Base-by-base conservation (phyloP, 306 rosid species). In the Cucumis hystrix region DNA sequence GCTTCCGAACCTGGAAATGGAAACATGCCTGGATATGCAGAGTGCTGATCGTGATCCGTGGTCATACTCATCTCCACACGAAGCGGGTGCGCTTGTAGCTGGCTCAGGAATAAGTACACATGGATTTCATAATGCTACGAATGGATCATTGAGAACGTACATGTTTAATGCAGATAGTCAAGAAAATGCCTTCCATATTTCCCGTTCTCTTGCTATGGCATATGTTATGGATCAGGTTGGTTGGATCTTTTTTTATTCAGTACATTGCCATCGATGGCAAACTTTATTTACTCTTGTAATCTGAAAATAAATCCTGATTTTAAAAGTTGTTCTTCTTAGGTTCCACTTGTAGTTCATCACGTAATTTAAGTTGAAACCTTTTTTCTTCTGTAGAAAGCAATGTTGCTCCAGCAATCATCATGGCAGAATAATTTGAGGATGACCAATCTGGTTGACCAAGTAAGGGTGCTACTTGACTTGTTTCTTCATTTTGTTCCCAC, bases 151-250 rank as follows among this genome's bases (percentile, higher is more conserved):
- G 58, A 77, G 80, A 68, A 83, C 84, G 81, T 78, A 59, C 81
- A 83, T 79, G 71, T 86, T 91, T 73, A 89, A 81, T 80, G 85
- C 88, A 15, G 96, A 92, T 81, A 89, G 91, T 82, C 88, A 82
- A 74, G 87, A 85, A 12, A 89, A 80, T 88, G 98, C 97, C 25
- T 60, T 90, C 74, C 90, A 90, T 84, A 90, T 95, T 66, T 86
- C 97, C 17, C 91, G 86, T 73, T 85, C 98, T 82, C 68, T 92
- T 17, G 98, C 97, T 28, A 83, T 89, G 93, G 98, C 97, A 13
- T 89, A 95, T 83, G 96, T 95, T 73, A 92, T 95, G 96, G 98
- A 95, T 92, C 98, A 95, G 98, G 98, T 92, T 79, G 79, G 49
- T 77, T 52, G 70, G n/a, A 21, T 77, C 75, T 4, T 30, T 23